Percentiles rank a stretch among this genome's conserved stretches.
phyloP scores from a whole-genome alignment of 1,284 basidiomycete species.

The Ustilago hordei region DNA sequence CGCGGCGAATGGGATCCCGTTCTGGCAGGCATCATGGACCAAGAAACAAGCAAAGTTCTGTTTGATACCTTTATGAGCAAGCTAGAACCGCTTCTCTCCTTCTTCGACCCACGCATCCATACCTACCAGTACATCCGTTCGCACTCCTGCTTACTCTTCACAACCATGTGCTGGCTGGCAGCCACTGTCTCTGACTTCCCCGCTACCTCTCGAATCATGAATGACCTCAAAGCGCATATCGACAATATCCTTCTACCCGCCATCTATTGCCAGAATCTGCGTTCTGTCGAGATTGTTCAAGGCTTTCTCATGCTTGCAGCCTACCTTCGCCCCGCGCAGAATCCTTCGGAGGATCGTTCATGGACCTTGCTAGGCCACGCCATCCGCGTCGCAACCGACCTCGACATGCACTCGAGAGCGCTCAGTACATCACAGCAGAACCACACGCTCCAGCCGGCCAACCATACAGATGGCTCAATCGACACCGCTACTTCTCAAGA shows the following conservation, averaged over 20 bases:
- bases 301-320: constrained; percentile 49
- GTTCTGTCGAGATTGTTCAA: constrained; percentile 49
- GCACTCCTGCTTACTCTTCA: constrained; percentile 40
- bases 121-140: constrained; percentile 43
- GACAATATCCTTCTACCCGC: constrained; percentile 42
- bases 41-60: constrained; percentile 27
- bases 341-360: constrained; percentile 43
- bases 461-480: background rate
- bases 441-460: background rate
- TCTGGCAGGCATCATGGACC: constrained; percentile 30
- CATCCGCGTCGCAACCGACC: constrained; percentile 38
- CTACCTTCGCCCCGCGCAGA: constrained; percentile 34
- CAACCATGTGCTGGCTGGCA: constrained; percentile 47
- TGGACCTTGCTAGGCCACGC: constrained; percentile 48
- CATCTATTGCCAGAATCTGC: constrained; percentile 44
- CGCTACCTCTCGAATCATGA: constrained; percentile 25
- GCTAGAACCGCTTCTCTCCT: constrained; percentile 39
- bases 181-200: constrained; percentile 37
- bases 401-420: constrained; percentile 41
- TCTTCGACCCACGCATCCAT: constrained; percentile 44
- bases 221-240: constrained; percentile 39
- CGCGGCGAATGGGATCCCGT: constrained; percentile 40
- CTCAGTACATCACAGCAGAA: constrained; percentile 28
- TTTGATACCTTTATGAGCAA: constrained; percentile 45
- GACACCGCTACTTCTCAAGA: background rate